phyloP scores from a whole-genome alignment of 1,139 yeast genomes.

The Pneumocystis murina region DNA sequence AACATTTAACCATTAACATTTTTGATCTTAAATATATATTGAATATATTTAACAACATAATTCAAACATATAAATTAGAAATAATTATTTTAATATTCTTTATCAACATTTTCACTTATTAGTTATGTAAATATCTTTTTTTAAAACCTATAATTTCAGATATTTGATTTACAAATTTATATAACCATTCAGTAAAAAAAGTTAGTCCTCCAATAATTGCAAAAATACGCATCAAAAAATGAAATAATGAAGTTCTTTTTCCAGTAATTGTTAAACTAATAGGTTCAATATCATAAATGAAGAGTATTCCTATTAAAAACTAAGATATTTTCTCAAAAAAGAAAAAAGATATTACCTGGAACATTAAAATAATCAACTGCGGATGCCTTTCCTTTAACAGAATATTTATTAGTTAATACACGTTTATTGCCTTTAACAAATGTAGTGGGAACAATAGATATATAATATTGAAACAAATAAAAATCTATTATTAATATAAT shows the following conservation, averaged over 20 bases:
- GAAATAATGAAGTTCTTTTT: constrained; percentile 56
- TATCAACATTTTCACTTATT: not conserved
- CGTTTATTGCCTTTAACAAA: constrained; percentile 50
- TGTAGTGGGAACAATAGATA: constrained; percentile 73
- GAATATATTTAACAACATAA: not conserved
- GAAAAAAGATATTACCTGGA: constrained; percentile 20
- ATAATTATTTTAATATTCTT: not conserved
- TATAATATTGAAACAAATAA: constrained; percentile 38
- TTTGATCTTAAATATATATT: not conserved
- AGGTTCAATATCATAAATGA: constrained; percentile 81
- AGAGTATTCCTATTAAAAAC: constrained; percentile 42
- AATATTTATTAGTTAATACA: constrained; percentile 74
- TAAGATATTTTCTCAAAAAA: not conserved
- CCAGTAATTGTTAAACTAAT: constrained; percentile 57
- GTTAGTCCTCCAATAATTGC: constrained; percentile 66
- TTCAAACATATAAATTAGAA: not conserved
- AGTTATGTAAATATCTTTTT: not conserved
- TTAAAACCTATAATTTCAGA: not conserved
- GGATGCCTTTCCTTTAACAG: constrained; percentile 44
- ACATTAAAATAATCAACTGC: constrained; percentile 19
- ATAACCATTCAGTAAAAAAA: constrained; percentile 32
- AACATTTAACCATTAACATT: not conserved
- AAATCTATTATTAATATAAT: constrained; percentile 5
- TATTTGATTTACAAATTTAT: constrained; percentile 8
- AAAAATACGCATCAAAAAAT: constrained; percentile 61